Evolutionary conservation across 768 basidiomycete species (phyloP), one percentile per base, ranked within the genome.

Genomic region (Baorangia bicolor): DNA sequence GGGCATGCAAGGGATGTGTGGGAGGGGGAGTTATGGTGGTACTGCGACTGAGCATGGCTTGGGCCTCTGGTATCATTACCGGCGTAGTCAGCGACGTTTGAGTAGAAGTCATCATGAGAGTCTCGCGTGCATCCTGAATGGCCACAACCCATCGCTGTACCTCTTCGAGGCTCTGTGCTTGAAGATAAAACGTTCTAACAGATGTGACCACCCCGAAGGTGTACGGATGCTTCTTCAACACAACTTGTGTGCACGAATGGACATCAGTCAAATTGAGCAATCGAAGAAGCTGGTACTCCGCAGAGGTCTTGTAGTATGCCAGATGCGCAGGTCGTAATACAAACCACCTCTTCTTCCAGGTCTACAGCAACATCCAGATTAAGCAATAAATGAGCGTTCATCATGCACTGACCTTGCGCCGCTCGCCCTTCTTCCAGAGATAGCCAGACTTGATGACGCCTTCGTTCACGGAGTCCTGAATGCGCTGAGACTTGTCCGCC

Each of bases 341-440:
- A 64, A 98, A 98, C 96, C 96, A 98, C 21, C 95, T 84, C 74
- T 94, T 95, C 81, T 98, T 98, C 97, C 97, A 99, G 2, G 90
- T 94, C 94, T 96, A 67, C 41, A 20, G 48, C 39, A 52, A 49
- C 48, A 31, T 55, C 44, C 49, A 50, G 39, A 52, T 50, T 12
- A 48, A n/a, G 38, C 25, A 55, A 49, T 6, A 44, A 34, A 56
- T 2, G 14, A 31, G 25, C 23, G 21, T 34, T 28, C 51, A 20
- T 28, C 21, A 60, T 47, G 40, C 38, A 72, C 81, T 54, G 60
- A 96, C 96, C 89, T 98, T 98, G 72, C 97, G 78, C 55, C 94
- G 82, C 73, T 97, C 93, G 62, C 96, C 96, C 79, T 98, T 98
- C 83, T 99, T 99, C 85, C 87, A 90, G 49, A 98, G 77, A 76